Percentiles rank a stretch among this genome's conserved stretches.
Conservation (phyloP, 2,329 filamentous ascomycete genomes). For the Fusarium pseudoanthophilum region DNA sequence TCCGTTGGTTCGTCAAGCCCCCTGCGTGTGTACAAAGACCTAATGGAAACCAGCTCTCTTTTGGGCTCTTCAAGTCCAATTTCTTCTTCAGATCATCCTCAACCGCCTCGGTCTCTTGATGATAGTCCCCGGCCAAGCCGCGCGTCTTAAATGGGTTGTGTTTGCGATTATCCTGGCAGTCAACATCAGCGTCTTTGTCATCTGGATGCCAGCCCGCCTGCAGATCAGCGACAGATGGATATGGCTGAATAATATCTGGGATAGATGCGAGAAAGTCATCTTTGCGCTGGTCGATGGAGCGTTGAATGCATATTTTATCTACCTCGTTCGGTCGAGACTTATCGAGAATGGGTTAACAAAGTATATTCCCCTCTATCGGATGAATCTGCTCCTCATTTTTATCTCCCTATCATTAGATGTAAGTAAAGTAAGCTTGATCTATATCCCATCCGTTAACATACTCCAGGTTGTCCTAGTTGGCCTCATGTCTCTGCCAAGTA, state of each 20-base stretch:
- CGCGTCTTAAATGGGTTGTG: constrained; percentile 56
- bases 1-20: background rate
- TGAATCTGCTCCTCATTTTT: constrained; percentile 43
- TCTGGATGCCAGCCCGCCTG: constrained; percentile 65
- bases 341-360: constrained; percentile 60
- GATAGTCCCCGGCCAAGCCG: constrained; percentile 50
- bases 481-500: constrained; percentile 44
- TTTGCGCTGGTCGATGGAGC: constrained; percentile 60
- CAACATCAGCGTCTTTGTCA: constrained; percentile 63
- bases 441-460: too few relatives aligned
- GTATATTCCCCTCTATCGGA: constrained; percentile 56
- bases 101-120: constrained; percentile 62
- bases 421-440: background rate
- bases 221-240: constrained; percentile 55
- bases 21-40: too few relatives aligned
- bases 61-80: constrained; percentile 59
- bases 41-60: constrained; percentile 7
- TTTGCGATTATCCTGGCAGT: constrained; percentile 58
- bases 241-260: constrained; percentile 61
- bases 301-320: constrained; percentile 63
- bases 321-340: constrained; percentile 56
- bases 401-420: constrained; percentile 45
- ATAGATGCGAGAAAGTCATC: constrained; percentile 62
- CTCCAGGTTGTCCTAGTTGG: constrained; percentile 38
- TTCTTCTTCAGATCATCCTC: constrained; percentile 65